Evolutionary conservation across 306 rosid species (phyloP).

Genomic region (Citrullus mucosospermus): DNA sequence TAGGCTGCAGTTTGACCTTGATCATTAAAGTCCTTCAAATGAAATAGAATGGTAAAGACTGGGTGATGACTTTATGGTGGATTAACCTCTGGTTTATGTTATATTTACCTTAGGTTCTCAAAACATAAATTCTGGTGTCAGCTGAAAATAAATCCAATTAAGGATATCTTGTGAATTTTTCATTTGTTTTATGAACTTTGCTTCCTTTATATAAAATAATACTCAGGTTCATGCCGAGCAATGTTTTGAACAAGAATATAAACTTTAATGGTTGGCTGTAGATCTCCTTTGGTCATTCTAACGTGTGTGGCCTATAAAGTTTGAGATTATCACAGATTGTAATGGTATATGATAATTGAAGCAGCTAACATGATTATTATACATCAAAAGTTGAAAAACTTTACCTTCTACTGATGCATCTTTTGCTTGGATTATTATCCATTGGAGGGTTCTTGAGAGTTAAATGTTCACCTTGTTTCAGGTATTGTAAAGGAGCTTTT

Average conservation of each 20-base stretch:
- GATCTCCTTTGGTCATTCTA: neutral
- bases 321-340: neutral
- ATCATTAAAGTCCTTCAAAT: neutral
- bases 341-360: neutral
- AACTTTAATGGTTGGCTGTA: neutral
- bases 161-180: neutral
- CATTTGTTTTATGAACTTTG: neutral
- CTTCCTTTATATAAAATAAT: neutral
- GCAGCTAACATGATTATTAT: neutral
- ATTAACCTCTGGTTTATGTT: neutral
- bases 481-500: constrained; percentile 67
- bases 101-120: neutral
- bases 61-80: neutral
- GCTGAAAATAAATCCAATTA: neutral
- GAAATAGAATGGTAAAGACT: neutral
- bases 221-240: neutral
- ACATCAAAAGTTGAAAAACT: neutral
- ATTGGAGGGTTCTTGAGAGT: neutral
- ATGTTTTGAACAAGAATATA: neutral
- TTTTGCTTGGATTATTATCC: neutral
- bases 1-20: neutral
- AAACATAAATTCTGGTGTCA: neutral
- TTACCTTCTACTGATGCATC: neutral
- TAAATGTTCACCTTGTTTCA: constrained; percentile 16
- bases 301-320: neutral